A percentile compares a stretch with the other conserved stretches of the same genome.
Conservation (phyloP, 1,139 yeast genomes). For the Saccharomyces hybrid region DNA sequence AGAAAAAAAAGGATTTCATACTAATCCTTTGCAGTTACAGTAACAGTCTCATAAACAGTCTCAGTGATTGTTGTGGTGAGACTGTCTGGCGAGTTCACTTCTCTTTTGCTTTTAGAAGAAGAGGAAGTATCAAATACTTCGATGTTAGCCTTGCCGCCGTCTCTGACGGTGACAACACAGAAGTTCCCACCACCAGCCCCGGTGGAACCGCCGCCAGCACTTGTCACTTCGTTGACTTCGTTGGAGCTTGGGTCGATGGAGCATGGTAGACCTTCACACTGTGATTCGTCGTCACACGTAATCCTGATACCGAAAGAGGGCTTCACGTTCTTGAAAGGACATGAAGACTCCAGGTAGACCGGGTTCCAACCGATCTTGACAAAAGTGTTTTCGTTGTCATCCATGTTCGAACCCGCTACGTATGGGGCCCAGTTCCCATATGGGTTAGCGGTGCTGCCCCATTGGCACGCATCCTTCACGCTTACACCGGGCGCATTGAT, state of each 20-base stretch:
- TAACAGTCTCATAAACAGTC: constrained; percentile 15
- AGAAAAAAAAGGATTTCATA: background rate
- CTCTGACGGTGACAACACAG: constrained; percentile 75
- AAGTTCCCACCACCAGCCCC: constrained; percentile 65
- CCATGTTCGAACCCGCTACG: constrained; percentile 85
- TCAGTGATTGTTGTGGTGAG: constrained; percentile 7
- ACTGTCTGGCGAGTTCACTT: background rate
- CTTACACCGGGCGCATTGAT: constrained; percentile 82
- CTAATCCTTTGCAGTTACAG: constrained; percentile 1
- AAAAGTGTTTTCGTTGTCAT: constrained; percentile 56
- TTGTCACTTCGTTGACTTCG: constrained; percentile 48
- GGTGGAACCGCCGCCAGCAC: constrained; percentile 27
- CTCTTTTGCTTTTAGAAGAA: background rate
- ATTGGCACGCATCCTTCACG: constrained; percentile 67
- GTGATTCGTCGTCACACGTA: constrained; percentile 58
- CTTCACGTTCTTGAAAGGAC: constrained; percentile 44
- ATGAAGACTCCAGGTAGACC: constrained; percentile 53
- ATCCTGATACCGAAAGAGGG: constrained; percentile 71
- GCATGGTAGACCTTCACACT: constrained; percentile 72
- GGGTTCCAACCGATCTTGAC: constrained; percentile 92
- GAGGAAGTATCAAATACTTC: constrained; percentile 50
- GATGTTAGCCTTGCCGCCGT: constrained; percentile 57
- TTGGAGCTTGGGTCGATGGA: constrained; percentile 64
- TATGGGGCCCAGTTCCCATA: constrained; percentile 90
- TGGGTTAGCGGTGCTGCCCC: constrained; percentile 67